Percentiles rank a stretch among this genome's conserved stretches.
Conservation (phyloP, 108 stramenopile genomes). For the Pseudonitzschia pungens region DNA sequence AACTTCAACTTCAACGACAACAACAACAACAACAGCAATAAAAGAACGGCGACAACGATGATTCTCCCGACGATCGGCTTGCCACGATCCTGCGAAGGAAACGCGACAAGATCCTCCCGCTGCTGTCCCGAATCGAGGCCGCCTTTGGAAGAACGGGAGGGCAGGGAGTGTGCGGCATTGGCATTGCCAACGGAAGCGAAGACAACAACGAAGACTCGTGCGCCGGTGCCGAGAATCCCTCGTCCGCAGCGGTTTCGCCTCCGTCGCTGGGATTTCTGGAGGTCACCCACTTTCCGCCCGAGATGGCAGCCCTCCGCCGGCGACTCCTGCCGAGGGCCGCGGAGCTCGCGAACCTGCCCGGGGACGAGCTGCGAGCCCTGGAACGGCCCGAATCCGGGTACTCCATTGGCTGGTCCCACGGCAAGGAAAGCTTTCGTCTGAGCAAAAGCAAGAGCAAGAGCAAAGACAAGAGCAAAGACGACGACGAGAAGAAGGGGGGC, state of each 20-base stretch:
- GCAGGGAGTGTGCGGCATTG: too few relatives aligned
- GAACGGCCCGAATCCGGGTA: constrained; percentile 66
- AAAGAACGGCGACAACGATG: too few relatives aligned
- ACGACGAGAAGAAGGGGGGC: too few relatives aligned
- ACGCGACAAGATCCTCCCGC: not conserved
- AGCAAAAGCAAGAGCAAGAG: too few relatives aligned
- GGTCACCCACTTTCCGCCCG: constrained; percentile 55
- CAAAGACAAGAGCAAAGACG: too few relatives aligned
- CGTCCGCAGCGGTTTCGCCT: constrained; percentile 43
- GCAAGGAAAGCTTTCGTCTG: constrained; percentile 90
- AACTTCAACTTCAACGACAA: not conserved
- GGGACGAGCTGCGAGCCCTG: constrained; percentile 47
- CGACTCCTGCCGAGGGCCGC: constrained; percentile 59
- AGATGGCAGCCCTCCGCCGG: constrained; percentile 33
- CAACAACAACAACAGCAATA: not conserved
- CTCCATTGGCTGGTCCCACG: constrained; percentile 91
- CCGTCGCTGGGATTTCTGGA: constrained; percentile 83
- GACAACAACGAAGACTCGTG: not conserved
- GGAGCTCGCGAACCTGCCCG: constrained; percentile 57
- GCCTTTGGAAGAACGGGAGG: constrained; percentile 2
- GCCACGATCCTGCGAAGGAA: not conserved
- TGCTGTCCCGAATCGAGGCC: not conserved
- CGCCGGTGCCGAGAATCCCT: not conserved
- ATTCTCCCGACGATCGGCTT: not conserved
- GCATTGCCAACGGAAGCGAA: not conserved